Evolutionary conservation across 345 rosid genomes (phyloP), one percentile per base, ranked within the genome.

Genomic region (Populus simonii): DNA sequence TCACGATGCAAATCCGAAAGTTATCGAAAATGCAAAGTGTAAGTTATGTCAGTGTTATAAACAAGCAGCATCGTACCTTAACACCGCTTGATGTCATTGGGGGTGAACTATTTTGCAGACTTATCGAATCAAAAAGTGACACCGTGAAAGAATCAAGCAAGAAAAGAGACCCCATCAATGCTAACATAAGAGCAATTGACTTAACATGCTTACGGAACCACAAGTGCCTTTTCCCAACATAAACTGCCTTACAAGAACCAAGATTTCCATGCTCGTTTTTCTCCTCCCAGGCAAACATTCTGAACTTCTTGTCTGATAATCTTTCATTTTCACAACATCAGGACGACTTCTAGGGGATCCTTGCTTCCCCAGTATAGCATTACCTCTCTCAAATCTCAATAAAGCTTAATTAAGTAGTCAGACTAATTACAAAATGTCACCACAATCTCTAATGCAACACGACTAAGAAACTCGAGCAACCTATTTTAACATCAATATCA

Each of bases 101-200:
- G 75, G 79, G 75, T 63, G 97, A 86, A 61, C 82, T 79, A 78
- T 78, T 77, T 22, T 78, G 88, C 39, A 80, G 76, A 77, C 77
- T 74, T 53, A 86, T 76, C 0, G 91, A 90, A 83, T 83, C 83
- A 86, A 85, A 90, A 73, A 93, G 31, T 18, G 96, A 89, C 41
- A 91, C 87, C 89, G 89, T 70, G 66, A 90, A 74, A 47, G 94
- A 84, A 85, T 93, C 99, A 67, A 92, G 85, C 80, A 89, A 66
- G 82, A 92, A 83, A 69, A 93, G 76, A 69, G 88, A 87, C 73
- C 83, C 78, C 70, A 87, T 72, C 77, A 88, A 78, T 6, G 80
- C 78, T 43, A 96, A 76, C 84, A 87, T 81, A 41, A 80, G 78
- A 78, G 83, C 84, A 75, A 91, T 73, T 0, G 86, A 87, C 80